Evolutionary conservation across 495 filamentous ascomycete species (phyloP).

Genomic region (Penicillium arizonense): DNA sequence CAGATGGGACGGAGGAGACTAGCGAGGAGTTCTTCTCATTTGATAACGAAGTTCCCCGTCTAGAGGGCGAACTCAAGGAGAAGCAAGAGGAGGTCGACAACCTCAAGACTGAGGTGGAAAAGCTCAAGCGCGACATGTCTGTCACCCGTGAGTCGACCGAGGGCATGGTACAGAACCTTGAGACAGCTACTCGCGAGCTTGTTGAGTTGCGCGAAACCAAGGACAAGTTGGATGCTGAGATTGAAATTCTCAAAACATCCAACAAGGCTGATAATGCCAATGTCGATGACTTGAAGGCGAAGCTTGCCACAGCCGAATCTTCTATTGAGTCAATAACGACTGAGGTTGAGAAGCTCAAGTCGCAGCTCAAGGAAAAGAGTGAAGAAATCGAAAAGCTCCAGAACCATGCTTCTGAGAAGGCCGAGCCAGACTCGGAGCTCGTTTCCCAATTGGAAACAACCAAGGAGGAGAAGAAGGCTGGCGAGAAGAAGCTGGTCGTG

Average conservation of each 20-base stretch:
- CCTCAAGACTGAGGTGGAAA: slow-evolving; percentile 61
- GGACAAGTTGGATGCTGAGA: slow-evolving; percentile 52
- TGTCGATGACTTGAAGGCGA: slow-evolving; percentile 40
- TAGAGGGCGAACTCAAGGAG: slow-evolving; percentile 59
- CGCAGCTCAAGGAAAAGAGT: slow-evolving; percentile 54
- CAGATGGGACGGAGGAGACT: slow-evolving; percentile 38
- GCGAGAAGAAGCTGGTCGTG: slow-evolving; percentile 50
- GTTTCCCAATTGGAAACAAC: slow-evolving; percentile 33
- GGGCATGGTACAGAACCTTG: slow-evolving; percentile 60
- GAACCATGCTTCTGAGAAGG: slow-evolving; percentile 38
- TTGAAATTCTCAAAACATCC: slow-evolving; percentile 33
- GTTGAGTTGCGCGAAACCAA: slow-evolving; percentile 55
- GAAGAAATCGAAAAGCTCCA: slow-evolving; percentile 51
- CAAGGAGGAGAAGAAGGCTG: slow-evolving; percentile 41
- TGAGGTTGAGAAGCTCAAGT: slow-evolving; percentile 52
- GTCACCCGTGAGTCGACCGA: slow-evolving; percentile 64
- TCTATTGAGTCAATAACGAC: slow-evolving; percentile 43
- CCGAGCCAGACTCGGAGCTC: slow-evolving; percentile 35
- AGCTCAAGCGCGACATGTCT: slow-evolving; percentile 50
- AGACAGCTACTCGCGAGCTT: slow-evolving; percentile 58
- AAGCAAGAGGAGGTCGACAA: slow-evolving; percentile 64
- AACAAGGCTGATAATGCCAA: slow-evolving; percentile 37
- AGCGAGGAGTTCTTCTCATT: slow-evolving; percentile 88
- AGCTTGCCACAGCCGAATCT: slow-evolving; percentile 41
- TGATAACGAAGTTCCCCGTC: slow-evolving; percentile 67